Evolutionary conservation across 2,329 filamentous ascomycete species (phyloP).

Genomic region (Xylaria multiplex): DNA sequence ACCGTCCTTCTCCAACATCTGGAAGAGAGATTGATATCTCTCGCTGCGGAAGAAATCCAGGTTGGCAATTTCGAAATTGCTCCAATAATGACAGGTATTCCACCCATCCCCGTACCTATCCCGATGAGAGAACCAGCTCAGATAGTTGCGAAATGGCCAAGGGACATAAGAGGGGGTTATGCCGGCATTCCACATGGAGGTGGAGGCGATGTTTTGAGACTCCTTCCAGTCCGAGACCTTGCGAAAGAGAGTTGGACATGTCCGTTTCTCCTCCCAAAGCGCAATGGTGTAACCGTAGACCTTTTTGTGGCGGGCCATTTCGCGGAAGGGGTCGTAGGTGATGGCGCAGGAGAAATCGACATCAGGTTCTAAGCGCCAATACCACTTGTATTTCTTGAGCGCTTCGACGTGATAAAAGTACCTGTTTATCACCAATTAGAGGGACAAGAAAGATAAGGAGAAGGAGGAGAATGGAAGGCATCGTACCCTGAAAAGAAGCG

Average conservation of each 20-base stretch:
- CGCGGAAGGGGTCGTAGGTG: slow-evolving; percentile 58
- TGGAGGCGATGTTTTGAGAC: slow-evolving; percentile 50
- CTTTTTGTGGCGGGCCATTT: slow-evolving; percentile 57
- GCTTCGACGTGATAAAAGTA: slow-evolving; percentile 57
- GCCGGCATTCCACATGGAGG: slow-evolving; percentile 54
- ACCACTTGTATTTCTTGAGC: slow-evolving; percentile 57
- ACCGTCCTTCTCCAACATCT: slow-evolving; percentile 53
- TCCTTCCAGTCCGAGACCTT: slow-evolving; percentile 56
- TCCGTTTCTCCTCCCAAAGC: slow-evolving; percentile 55
- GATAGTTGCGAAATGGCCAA: slow-evolving; percentile 52
- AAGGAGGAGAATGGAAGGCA: not conserved
- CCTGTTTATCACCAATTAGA: slow-evolving; percentile 39
- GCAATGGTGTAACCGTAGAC: slow-evolving; percentile 58
- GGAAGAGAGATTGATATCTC: slow-evolving; percentile 55
- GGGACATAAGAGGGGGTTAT: slow-evolving; percentile 55
- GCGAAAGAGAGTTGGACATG: slow-evolving; percentile 56
- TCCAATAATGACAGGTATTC: slow-evolving; percentile 60
- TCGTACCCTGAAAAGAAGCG: slow-evolving; percentile 56
- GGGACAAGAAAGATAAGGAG: slow-evolving; percentile 1
- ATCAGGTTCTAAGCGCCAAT: slow-evolving; percentile 58
- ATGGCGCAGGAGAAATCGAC: slow-evolving; percentile 57
- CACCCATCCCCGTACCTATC: slow-evolving; percentile 54
- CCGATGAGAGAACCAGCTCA: slow-evolving; percentile 53
- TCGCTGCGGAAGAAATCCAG: slow-evolving; percentile 56
- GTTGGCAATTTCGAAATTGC: slow-evolving; percentile 59